phyloP scores from a whole-genome alignment of 2,329 filamentous ascomycete genomes.

The Fusarium sp. region DNA sequence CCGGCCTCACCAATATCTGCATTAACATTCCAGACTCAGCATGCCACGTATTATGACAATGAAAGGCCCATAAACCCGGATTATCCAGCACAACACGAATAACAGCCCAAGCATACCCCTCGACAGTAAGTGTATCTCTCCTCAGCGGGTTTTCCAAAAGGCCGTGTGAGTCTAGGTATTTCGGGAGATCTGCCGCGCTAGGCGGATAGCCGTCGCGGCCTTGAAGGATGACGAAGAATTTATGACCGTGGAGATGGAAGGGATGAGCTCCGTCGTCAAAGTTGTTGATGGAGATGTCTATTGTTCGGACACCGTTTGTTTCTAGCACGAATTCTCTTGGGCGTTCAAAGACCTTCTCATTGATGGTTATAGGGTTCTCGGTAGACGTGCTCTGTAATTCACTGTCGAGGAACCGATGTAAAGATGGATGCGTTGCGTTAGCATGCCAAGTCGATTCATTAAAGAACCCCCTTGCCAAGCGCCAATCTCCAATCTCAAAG shows the following conservation, averaged over 20 bases:
- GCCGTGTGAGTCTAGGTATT: constrained; percentile 38
- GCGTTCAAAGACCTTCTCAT: constrained; percentile 44
- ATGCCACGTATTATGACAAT: constrained; percentile 69
- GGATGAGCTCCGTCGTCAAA: constrained; percentile 61
- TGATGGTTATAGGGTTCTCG: constrained; percentile 36
- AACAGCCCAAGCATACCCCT: constrained; percentile 64
- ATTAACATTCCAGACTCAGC: constrained; percentile 66
- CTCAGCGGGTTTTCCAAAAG: constrained; percentile 47
- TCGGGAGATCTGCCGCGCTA: constrained; percentile 31
- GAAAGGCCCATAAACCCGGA: constrained; percentile 66
- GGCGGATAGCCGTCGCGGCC: constrained; percentile 50
- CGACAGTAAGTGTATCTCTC: constrained; percentile 58
- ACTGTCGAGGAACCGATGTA: constrained; percentile 49
- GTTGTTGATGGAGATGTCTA: constrained; percentile 67
- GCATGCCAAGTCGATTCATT: constrained; percentile 61
- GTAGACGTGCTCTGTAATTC: constrained; percentile 20
- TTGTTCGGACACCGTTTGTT: constrained; percentile 59
- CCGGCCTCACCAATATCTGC: constrained; percentile 58
- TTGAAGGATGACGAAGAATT: constrained; percentile 58
- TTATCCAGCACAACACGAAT: constrained; percentile 66
- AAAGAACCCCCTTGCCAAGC: constrained; percentile 63
- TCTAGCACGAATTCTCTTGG: constrained; percentile 57
- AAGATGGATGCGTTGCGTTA: constrained; percentile 48
- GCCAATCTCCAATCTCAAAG: constrained; percentile 65
- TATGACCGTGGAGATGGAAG: constrained; percentile 68